Base-by-base conservation (phyloP, 176 grass and related monocot genomes). In the Phyllostachys edulis region DNA sequence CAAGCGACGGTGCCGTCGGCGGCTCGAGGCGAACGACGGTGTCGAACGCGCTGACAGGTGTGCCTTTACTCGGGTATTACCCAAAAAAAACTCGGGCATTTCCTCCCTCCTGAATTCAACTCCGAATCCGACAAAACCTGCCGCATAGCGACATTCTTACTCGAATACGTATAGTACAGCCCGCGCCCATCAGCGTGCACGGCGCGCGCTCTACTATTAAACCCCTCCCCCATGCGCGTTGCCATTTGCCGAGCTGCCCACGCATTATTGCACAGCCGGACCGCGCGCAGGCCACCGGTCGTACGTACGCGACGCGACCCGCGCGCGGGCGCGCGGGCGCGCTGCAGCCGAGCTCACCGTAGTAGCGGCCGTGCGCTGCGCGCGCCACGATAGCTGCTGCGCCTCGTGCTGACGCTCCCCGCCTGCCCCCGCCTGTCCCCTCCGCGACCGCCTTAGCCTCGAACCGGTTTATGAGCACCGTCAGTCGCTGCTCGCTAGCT, bases 401-500 rank as follows among this genome's bases (percentile, higher is more conserved):
- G 40, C 41, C 79, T 85, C 64, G 50, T 80, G 47, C 80, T 27
- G 59, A 51, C 66, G 49, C 88, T 38, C 63, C 63, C 32, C 63
- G 63, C 63, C 18, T 26, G 54, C 74, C 37, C 66, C 69, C 67
- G 23, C 73, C 57, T 51, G 20, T 42, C 5, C 16, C 16, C 39
- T 39, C 52, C 17, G 63, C 36, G 14, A 17, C 52, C 42, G 63
- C 36, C 15, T 3, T 75, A 54, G 5, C n/a, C 59, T 54, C 14
- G 38, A 44, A 21, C 23, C 77, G 29, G 64, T 55, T 80, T 61
- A 82, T 82, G 71, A 73, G 13, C 56, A 18, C 68, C 55, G 69
- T 46, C 80, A 17, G 26, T 8, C 67, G 67, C 73, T 51, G 18
- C 52, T 7, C 5, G n/a, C 47, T 38, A n/a, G 52, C 24, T 8